Base-by-base conservation (phyloP, 106 monocot species). In the Triglochin maritima region DNA sequence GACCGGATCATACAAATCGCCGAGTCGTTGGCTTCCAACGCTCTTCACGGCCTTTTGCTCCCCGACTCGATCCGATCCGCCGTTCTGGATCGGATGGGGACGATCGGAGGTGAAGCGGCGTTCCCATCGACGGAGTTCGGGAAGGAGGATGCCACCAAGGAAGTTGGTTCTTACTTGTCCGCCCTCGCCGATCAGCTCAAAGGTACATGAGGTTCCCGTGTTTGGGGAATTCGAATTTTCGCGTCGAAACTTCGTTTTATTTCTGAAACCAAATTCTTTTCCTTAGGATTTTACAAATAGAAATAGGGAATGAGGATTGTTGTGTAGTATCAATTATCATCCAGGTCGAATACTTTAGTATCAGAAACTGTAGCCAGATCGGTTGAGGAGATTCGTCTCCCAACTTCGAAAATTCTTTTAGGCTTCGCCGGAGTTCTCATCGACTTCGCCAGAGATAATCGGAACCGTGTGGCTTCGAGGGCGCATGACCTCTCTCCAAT, bases 101-200 rank as follows among this genome's bases (percentile, higher is more conserved):
- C 47, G 3, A n/a, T 47, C 53, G 57, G 60, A 44, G 65, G 57
- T 50, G 59, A 1, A 44, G 64, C 11, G 4, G n/a, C 15, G 2
- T 74, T 69, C 50, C 69, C 70, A 6, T 54, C 60, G 15, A 15
- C 47, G 69, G 82, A 78, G 74, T 63, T 82, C 58, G 2, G 5
- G 45, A 78, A 71, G 6, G 57, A 46, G 1, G 77, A 73, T 10
- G 60, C 56, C 12, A 29, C 44, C 63, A 68, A 64, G 68, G 13
- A 44, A 49, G 16, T 74, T 47, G 15, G 50, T 12, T 16, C 73
- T 48, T 82, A 62, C 70, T 61, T 82, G 29, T 4, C 67, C 50
- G 70, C 74, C n/a, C 63, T 74, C 56, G 82, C 82, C 10, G 78
- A 82, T 7, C 70, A 57, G 47, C 67, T 82, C 11, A 69, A 70